Evolutionary conservation across 2,329 filamentous ascomycete genomes (phyloP).

Genomic region (Scopulariopsis brevicaulis): DNA sequence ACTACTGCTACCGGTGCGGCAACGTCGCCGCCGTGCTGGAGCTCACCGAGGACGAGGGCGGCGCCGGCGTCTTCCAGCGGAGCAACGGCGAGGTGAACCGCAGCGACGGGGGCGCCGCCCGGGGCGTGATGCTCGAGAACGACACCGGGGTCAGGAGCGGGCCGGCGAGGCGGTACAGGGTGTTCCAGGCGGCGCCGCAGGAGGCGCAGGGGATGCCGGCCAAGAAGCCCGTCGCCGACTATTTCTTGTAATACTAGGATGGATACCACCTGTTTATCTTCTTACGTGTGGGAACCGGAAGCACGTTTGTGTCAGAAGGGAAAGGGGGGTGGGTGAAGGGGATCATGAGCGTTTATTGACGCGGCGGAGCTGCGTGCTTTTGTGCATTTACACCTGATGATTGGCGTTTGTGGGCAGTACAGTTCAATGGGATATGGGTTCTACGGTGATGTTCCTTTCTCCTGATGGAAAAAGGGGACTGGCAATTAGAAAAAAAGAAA

Average conservation of each 20-base stretch:
- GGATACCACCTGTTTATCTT: background rate
- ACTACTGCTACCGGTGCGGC: slow-evolving; percentile 93
- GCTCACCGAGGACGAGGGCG: slow-evolving; percentile 76
- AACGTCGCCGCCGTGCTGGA: slow-evolving; percentile 95
- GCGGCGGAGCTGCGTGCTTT: background rate
- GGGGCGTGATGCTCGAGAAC: slow-evolving; percentile 35
- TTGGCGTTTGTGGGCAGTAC: background rate
- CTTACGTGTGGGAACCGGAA: background rate
- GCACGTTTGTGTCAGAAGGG: background rate
- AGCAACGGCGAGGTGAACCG: slow-evolving; percentile 59
- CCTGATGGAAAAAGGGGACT: background rate
- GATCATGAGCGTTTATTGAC: background rate
- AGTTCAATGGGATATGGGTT: background rate
- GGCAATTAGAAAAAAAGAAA: background rate
- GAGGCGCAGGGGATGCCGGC: slow-evolving; percentile 96
- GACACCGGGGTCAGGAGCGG: slow-evolving; percentile 40
- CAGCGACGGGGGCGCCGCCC: slow-evolving; percentile 34
- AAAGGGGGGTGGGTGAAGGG: background rate
- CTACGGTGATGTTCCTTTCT: background rate
- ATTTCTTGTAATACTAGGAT: slow-evolving; percentile 56
- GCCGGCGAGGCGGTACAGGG: slow-evolving; percentile 80
- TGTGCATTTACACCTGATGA: background rate
- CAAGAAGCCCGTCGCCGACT: slow-evolving; percentile 96
- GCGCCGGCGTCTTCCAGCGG: slow-evolving; percentile 55
- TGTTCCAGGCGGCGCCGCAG: slow-evolving; percentile 94